A percentile compares a stretch with the other conserved stretches of the same genome.
Conservation (phyloP, 202 grass and related monocot genomes). For the Setaria italica region DNA sequence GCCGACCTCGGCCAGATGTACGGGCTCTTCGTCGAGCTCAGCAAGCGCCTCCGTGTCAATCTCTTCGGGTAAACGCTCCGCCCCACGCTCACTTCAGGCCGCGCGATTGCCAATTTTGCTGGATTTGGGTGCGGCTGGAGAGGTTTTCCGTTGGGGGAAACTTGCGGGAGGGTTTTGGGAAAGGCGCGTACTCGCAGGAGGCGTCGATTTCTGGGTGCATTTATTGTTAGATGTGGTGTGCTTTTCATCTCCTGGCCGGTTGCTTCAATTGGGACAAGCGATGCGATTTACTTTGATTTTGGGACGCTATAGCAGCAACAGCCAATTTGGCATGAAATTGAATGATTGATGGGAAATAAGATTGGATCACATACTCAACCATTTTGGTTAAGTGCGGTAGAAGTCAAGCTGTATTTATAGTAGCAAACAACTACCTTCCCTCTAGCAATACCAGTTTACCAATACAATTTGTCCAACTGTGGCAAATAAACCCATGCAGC, state of each 20-base stretch:
- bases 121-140: conserved; percentile 4
- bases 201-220: conserved; percentile 45
- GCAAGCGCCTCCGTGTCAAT: conserved; percentile 73
- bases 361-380: conserved; percentile 16
- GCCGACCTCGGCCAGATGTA: conserved; percentile 94
- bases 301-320: background rate
- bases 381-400: background rate
- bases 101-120: conserved; percentile 18
- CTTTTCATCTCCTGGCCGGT: conserved; percentile 18
- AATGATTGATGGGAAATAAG: background rate
- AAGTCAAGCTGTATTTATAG: conserved; percentile 32
- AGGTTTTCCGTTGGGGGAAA: conserved; percentile 27
- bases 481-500: background rate
- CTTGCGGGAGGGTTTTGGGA: conserved; percentile 22
- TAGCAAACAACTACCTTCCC: background rate
- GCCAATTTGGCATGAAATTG: conserved; percentile 10
- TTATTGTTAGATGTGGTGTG: conserved; percentile 46
- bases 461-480: background rate
- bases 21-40: conserved; percentile 87
- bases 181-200: background rate
- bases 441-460: background rate
- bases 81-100: background rate
- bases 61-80: conserved; percentile 68
- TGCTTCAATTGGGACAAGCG: conserved; percentile 13
- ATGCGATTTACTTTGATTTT: background rate